Percentiles rank a stretch among this genome's conserved stretches.
phyloP scores from a whole-genome alignment of 768 basidiomycete species.

The Termitomyces sp. region DNA sequence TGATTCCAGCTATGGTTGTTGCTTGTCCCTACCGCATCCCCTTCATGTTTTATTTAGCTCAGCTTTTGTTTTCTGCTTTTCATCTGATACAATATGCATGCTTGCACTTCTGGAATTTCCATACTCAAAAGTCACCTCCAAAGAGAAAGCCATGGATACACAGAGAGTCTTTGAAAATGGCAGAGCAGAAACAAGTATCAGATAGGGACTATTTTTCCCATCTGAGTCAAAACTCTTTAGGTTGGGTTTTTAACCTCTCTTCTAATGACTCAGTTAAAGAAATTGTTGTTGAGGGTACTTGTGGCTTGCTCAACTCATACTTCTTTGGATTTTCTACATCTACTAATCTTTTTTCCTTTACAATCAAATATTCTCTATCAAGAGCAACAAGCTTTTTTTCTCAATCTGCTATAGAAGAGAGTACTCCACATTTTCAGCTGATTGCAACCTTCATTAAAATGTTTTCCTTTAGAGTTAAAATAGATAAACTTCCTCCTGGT shows the following conservation, averaged over 20 bases:
- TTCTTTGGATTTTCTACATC: too few species aligned
- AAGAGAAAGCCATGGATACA: too few species aligned
- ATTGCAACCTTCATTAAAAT: neutral
- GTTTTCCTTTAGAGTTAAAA: neutral
- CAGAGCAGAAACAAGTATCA: neutral
- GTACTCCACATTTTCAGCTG: neutral
- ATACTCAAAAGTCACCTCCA: too few species aligned
- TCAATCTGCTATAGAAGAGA: too few species aligned
- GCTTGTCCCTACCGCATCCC: too few species aligned
- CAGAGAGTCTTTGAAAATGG: neutral
- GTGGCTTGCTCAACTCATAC: neutral
- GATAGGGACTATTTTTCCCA: fast-evolving
- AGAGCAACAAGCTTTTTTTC: neutral
- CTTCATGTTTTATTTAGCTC: too few species aligned
- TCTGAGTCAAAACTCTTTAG: neutral
- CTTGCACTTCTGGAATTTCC: too few species aligned
- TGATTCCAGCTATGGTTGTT: too few species aligned
- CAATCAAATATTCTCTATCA: neutral
- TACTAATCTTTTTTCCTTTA: neutral
- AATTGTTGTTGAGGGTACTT: neutral
- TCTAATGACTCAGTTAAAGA: neutral
- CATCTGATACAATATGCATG: too few species aligned
- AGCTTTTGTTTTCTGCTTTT: too few species aligned
- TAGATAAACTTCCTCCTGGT: neutral
- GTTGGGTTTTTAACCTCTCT: neutral